These are phyloP conservation scores for Hymenoscyphus albidus DNA, from an alignment of 2,329 filamentous ascomycete genomes.

Conservation along the genomic window DNA sequence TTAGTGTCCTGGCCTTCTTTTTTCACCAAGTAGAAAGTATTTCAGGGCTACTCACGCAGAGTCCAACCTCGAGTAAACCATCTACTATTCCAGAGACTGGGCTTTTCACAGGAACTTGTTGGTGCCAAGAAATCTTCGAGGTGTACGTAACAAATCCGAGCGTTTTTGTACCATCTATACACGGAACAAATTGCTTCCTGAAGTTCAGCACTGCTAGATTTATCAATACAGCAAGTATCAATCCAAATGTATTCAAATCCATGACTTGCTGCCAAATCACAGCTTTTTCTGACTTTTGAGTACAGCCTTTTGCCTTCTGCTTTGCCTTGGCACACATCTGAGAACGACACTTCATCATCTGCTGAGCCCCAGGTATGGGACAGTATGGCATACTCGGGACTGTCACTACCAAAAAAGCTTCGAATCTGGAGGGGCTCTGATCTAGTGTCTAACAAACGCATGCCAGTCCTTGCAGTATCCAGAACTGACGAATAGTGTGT, in stretches of 20 bases:
- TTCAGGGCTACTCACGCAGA: background rate
- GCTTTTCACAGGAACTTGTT: background rate
- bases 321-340: slow-evolving; percentile 6
- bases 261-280: slow-evolving; percentile 3
- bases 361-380: slow-evolving; percentile 14
- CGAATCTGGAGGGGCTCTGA: background rate
- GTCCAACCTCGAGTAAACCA: background rate
- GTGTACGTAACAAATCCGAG: slow-evolving; percentile 8
- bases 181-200: slow-evolving; percentile 11
- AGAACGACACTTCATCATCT: slow-evolving; percentile 11
- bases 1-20: background rate
- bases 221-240: slow-evolving; percentile 17
- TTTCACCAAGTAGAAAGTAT: background rate
- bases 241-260: slow-evolving; percentile 10
- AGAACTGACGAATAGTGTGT: slow-evolving; percentile 37
- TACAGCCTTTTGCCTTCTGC: slow-evolving; percentile 4
- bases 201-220: slow-evolving; percentile 5
- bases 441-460: background rate
- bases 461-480: slow-evolving; percentile 6
- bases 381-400: slow-evolving; percentile 15
- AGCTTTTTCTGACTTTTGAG: background rate
- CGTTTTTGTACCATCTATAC: slow-evolving; percentile 11
- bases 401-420: background rate
- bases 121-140: slow-evolving; percentile 4
- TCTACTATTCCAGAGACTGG: background rate